These are phyloP conservation scores for Aspergillus haitiensis DNA, from an alignment of 495 filamentous ascomycete species.

Conservation along the genomic window DNA sequence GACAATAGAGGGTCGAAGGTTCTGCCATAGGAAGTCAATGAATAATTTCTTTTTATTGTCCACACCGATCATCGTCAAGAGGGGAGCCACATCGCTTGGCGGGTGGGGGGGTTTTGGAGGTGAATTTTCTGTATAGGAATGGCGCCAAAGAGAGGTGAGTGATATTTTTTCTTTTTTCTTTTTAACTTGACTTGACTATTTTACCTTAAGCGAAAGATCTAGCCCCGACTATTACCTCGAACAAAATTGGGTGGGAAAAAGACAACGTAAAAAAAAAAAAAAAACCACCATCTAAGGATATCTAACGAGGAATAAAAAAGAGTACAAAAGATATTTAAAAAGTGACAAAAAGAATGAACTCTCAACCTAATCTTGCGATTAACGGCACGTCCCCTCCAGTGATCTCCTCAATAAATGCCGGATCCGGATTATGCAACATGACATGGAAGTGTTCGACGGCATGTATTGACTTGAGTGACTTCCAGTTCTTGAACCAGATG, in stretches of 20 bases:
- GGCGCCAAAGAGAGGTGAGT: background rate
- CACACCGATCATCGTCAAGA: slow-evolving; percentile 6
- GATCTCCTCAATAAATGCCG: slow-evolving; percentile 65
- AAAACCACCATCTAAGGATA: slow-evolving; percentile 5
- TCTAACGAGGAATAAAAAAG: background rate
- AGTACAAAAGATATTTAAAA: background rate
- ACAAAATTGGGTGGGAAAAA: background rate
- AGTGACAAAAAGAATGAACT: slow-evolving; percentile 1
- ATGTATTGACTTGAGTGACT: slow-evolving; percentile 72
- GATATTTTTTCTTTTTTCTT: background rate
- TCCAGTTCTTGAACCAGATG: slow-evolving; percentile 92
- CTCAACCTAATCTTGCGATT: slow-evolving; percentile 31
- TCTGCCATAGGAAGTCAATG: background rate
- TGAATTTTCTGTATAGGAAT: slow-evolving; percentile 1
- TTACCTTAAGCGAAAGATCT: too few relatives aligned
- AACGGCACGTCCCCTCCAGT: slow-evolving; percentile 73
- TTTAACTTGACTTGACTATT: too few relatives aligned
- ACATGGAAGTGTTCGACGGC: slow-evolving; percentile 96
- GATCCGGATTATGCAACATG: slow-evolving; percentile 76
- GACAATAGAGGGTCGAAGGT: background rate
- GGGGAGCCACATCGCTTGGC: slow-evolving; percentile 18
- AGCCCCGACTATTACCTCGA: background rate
- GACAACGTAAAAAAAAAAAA: background rate
- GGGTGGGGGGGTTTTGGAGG: slow-evolving; percentile 13
- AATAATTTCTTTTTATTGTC: slow-evolving; percentile 13